These are phyloP conservation scores for Lactarius akahatsu DNA, from an alignment of 768 basidiomycete species.

Conservation along the genomic window DNA sequence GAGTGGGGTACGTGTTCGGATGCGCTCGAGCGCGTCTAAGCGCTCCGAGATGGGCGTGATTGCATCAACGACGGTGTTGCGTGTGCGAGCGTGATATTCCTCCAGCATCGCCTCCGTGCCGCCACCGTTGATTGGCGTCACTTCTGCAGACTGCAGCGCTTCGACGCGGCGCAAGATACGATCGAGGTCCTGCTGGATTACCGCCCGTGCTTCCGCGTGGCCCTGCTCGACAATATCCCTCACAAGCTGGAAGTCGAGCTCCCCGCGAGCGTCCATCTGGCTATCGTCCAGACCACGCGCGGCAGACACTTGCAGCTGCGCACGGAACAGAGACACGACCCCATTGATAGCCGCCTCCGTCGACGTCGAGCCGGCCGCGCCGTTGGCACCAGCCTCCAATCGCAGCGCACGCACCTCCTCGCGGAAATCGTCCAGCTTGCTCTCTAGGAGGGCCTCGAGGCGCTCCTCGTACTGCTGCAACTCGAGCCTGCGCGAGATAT, in stretches of 20 bases:
- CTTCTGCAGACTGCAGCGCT: conserved; percentile 31
- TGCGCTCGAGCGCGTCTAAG: conserved; percentile 50
- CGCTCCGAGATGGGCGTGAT: conserved; percentile 58
- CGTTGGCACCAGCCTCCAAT: conserved; percentile 24
- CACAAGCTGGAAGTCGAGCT: conserved; percentile 76
- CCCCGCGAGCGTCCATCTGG: conserved; percentile 69
- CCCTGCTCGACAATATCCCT: conserved; percentile 67
- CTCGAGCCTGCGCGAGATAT: conserved; percentile 55
- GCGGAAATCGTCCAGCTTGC: conserved; percentile 58
- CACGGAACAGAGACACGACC: conserved; percentile 63
- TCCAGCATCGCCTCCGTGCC: conserved; percentile 49
- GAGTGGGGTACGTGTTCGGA: conserved; percentile 41
- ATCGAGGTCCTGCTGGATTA: conserved; percentile 61
- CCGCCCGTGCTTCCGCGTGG: conserved; percentile 56
- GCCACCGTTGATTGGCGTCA: conserved; percentile 29
- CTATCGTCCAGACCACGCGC: conserved; percentile 57
- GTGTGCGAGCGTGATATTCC: conserved; percentile 54
- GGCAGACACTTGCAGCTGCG: conserved; percentile 65
- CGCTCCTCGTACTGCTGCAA: conserved; percentile 60
- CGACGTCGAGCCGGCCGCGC: conserved; percentile 38
- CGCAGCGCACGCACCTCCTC: conserved; percentile 39
- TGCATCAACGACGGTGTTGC: conserved; percentile 58
- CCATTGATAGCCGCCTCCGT: conserved; percentile 65
- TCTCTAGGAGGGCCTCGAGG: conserved; percentile 63
- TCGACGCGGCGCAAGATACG: conserved; percentile 48